Evolutionary conservation across 495 filamentous ascomycete species (phyloP), one percentile per base, ranked within the genome.

Genomic region (Tetracladium setigerum): DNA sequence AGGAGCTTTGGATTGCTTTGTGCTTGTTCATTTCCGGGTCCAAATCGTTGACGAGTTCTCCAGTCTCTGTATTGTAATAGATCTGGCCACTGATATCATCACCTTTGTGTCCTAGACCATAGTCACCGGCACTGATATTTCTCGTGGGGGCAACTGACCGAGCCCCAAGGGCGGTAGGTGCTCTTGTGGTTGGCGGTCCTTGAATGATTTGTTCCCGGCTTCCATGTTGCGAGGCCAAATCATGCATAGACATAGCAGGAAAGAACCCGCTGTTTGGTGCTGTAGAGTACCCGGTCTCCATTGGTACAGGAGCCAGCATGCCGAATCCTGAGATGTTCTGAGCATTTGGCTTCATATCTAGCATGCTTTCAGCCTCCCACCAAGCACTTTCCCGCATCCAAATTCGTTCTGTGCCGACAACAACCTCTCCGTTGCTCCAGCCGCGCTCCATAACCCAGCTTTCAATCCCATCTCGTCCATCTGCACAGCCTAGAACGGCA

Each of bases 341-440:
- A 31, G 62, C 65, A 17, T 63, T 60, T 1, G 86, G 81, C 63
- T 94, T 95, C 47, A 96, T 65, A 60, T 98, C 92, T 22, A 97
- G 81, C 86, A 95, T 95, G 49, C 79, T 86, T 65, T 98, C 92
- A 10, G 90, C 90, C 64, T 97, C 94, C 90, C 92, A 95, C 92
- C 92, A 98, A 9, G 89, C 82, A 40, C 70, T 78, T 61, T 98
- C 92, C 35, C 92, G 75, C 73, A 96, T 89, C 92, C 92, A 98
- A 32, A 98, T 83, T 5, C 92, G 81, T 62, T 95, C 86, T 32
- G 81, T 77, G 44, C 92, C 92, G 35, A 98, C 72, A 16, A 94
- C 78, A 2, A 96, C 91, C 60, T 97, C 94, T 22, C 92, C 92
- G 57, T 98, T 97, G 64, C 87, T 95, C 92, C 92, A 98, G 2